phyloP scores from a whole-genome alignment of 1,284 basidiomycete genomes.

The Ceratobasidium sp. region DNA sequence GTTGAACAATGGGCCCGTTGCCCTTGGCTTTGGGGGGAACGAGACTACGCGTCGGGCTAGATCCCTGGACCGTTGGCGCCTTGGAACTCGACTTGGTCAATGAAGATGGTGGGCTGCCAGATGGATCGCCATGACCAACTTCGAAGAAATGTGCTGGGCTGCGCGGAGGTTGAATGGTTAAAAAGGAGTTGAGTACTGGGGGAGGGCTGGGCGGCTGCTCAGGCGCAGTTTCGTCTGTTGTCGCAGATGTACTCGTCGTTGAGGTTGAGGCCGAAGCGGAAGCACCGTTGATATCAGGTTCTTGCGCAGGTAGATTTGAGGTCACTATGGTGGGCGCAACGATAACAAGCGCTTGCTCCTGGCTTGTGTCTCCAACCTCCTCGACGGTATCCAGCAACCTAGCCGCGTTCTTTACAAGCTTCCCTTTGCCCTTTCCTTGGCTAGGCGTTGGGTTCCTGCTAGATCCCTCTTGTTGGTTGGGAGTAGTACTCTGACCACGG shows the following conservation, averaged over 20 bases:
- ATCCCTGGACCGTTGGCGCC: slow-evolving; percentile 13
- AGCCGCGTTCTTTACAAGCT: slow-evolving; percentile 4
- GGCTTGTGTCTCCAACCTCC: slow-evolving; percentile 1
- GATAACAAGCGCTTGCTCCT: not conserved
- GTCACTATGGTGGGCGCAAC: not conserved
- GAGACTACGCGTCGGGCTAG: slow-evolving; percentile 8
- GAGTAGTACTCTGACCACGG: slow-evolving; percentile 20
- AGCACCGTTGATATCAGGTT: not conserved
- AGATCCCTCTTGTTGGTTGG: not conserved
- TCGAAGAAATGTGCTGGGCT: slow-evolving; percentile 28
- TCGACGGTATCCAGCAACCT: slow-evolving; percentile 26
- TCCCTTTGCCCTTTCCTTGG: slow-evolving; percentile 34
- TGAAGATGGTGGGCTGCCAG: slow-evolving; percentile 35
- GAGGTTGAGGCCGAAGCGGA: not conserved
- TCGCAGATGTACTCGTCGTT: not conserved
- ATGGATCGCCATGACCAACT: not conserved
- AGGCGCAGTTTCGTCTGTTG: not conserved
- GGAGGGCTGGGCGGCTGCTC: slow-evolving; percentile 17
- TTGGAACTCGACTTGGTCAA: slow-evolving; percentile 22
- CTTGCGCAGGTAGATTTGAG: not conserved
- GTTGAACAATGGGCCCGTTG: slow-evolving; percentile 4
- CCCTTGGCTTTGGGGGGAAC: not conserved
- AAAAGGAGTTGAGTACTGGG: slow-evolving; percentile 18
- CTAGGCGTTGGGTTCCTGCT: slow-evolving; percentile 10
- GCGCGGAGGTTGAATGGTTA: slow-evolving; percentile 10